Percentiles rank a stretch among this genome's conserved stretches.
Evolutionary conservation across 2,329 filamentous ascomycete species (phyloP).

Genomic region (Endocalyx cinctus): DNA sequence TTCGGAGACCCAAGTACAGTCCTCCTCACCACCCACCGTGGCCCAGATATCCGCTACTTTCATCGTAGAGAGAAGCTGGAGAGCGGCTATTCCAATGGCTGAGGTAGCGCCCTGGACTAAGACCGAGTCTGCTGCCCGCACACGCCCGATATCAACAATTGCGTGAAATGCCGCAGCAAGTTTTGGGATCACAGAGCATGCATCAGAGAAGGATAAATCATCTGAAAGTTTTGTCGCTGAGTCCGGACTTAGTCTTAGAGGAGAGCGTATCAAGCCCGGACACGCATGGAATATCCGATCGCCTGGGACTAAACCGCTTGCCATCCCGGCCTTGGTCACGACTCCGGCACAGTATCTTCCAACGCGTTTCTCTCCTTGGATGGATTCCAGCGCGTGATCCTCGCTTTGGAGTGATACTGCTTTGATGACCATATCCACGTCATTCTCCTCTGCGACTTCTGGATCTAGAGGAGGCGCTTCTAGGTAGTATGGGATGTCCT

Average conservation of each 20-base stretch:
- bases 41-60: conserved; percentile 5
- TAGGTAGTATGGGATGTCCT: background rate
- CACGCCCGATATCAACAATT: background rate
- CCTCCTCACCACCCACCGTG: conserved; percentile 2
- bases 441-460: no score
- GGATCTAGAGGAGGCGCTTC: background rate
- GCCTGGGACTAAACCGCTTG: background rate
- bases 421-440: no score
- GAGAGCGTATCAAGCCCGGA: conserved; percentile 2
- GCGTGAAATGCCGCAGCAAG: conserved; percentile 1
- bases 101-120: conserved; percentile 2
- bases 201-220: conserved; percentile 1
- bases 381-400: background rate
- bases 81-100: background rate
- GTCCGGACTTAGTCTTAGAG: background rate
- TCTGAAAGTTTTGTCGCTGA: background rate
- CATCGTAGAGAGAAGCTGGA: conserved; percentile 2
- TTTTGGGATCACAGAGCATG: background rate
- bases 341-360: conserved; percentile 3
- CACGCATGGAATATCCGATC: conserved; percentile 2
- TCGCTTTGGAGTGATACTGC: no score
- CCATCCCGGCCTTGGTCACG: background rate
- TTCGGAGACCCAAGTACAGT: conserved; percentile 1
- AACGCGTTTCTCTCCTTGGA: background rate
- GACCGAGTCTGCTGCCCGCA: background rate